Base-by-base conservation (phyloP, 345 rosid species). In the Populus davidiana region DNA sequence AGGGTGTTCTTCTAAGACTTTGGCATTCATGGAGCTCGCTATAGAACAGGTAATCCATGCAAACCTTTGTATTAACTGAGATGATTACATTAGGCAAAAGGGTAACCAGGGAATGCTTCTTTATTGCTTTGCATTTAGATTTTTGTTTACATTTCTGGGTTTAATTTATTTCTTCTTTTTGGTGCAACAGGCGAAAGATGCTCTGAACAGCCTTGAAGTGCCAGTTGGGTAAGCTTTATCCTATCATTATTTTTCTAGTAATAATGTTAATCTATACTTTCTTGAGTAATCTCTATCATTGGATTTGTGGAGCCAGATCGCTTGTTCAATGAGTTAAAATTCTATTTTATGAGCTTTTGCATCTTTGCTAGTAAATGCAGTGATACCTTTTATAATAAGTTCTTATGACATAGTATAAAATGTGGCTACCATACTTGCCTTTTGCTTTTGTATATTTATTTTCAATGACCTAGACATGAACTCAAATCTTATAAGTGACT, bases 171-270 rank as follows among this genome's bases (percentile, higher is more conserved):
- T 17, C 17, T 18, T 2, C 47, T 56, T 33, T 33, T 59, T 17
- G 65, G 56, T 70, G 33, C 79, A 71, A 74, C 77, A 93, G 98
- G 98, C 97, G 75, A 89, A 88, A 76, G 83, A 90, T 87, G 98
- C 98, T 61, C 29, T 89, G 78, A 88, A 89, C 69, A 85, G 81
- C 75, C 96, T 94, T 79, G 94, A 94, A 83, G 97, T 94, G 72
- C 91, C 96, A 2, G 89, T 94, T 65, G 96, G 96, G 97, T 94
- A 78, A 80, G 77, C 77, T 71, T 31, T 50, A 62, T 49, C 6
- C 43, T 47, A 13, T 41, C 3, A 41, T n/a, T 31, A 17, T 33
- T 8, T 35, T 8, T 18, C 25, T 18, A 10, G 25, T 41, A 14
- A 47, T 14, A 14, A 47, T 38, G 5, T 67, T 33, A 29, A 13